Base-by-base conservation (phyloP, 306 rosid genomes). In the Vachellia pachyceras region DNA sequence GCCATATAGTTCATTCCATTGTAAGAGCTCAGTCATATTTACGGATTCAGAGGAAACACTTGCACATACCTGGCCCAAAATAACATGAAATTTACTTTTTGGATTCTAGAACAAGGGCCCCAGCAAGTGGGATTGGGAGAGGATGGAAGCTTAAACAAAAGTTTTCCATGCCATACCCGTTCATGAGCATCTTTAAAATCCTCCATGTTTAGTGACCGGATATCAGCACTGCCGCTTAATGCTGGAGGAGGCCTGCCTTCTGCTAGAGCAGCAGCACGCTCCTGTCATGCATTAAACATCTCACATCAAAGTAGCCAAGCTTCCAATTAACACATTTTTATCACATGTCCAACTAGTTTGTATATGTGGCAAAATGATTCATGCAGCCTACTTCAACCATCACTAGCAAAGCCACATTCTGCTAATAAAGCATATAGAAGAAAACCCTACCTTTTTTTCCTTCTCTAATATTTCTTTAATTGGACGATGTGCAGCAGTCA, bases 1-100 rank as follows among this genome's bases (percentile, higher is more conserved):
- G 22, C 99, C 99, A 1, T 96, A 96, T 35, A 90, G 91, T 79
- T 96, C 99, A 75, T 96, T 96, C 99, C 99, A 96, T 63, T 96
- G 99, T 79, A 82, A 35, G 74, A 96, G 98, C 87, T 94, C 98
- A 0, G 94, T 87, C 98, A 96, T 96, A 88, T 96, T 96, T 64
- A 87, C 89, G 0, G 99, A 96, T 86, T 96, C 99, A 0, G 98
- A 96, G 10, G 98, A 93, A 64, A 96, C 99, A 73, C 98, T 96
- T 15, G 98, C 99, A 36, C 99, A 96, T 65, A 96, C 99, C 99
- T 96, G 71, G 18, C 42, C 25, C 86, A 42, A 55, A 35, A 76
- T 46, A 42, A 77, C 40, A 74, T 50, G n/a, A 35, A 44, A 65
- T 55, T 73, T 76, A 61, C 33, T 72, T 69, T 63, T 11, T 20